A percentile compares a stretch with the other conserved stretches of the same genome.
phyloP scores from a whole-genome alignment of 345 rosid genomes.

The Populus euphratica region DNA sequence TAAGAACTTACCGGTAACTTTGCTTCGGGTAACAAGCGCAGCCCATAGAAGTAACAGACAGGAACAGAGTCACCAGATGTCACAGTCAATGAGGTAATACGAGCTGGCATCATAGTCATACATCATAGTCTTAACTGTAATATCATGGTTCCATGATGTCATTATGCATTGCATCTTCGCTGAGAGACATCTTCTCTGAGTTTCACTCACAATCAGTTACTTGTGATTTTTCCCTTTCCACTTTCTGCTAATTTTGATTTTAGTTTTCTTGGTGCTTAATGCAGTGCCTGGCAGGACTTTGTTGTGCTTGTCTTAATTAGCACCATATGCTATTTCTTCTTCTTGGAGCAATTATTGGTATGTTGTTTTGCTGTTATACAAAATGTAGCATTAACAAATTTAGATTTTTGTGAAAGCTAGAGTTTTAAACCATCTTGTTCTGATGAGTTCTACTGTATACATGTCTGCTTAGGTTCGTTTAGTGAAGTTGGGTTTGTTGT shows the following conservation, averaged over 20 bases:
- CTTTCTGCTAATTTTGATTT: conserved; percentile 5
- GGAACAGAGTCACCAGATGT: conserved; percentile 45
- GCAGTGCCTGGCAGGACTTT: conserved; percentile 95
- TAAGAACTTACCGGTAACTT: conserved; percentile 76
- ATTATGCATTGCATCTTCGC: not conserved
- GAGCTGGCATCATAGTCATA: not conserved
- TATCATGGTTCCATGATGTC: not conserved
- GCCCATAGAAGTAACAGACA: conserved; percentile 46
- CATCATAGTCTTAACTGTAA: conserved; percentile 2
- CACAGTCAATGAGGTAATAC: conserved; percentile 57
- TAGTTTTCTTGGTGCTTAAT: conserved; percentile 4
- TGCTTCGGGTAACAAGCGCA: conserved; percentile 56
- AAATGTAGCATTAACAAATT: not conserved
- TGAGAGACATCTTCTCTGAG: not conserved
- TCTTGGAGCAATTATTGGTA: conserved; percentile 93
- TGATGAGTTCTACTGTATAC: not conserved
- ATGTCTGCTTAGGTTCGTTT: not conserved
- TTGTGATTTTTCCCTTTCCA: not conserved
- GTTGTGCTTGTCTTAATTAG: conserved; percentile 87
- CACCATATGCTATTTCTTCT: conserved; percentile 90
- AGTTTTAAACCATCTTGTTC: not conserved
- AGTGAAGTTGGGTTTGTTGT: not conserved
- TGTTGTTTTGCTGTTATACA: conserved; percentile 20
- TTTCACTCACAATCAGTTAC: not conserved
- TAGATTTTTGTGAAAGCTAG: conserved; percentile 3